A percentile compares a stretch with the other conserved stretches of the same genome.
Conservation (phyloP, 1,284 basidiomycete genomes). For the Melampsora larici-populina region DNA sequence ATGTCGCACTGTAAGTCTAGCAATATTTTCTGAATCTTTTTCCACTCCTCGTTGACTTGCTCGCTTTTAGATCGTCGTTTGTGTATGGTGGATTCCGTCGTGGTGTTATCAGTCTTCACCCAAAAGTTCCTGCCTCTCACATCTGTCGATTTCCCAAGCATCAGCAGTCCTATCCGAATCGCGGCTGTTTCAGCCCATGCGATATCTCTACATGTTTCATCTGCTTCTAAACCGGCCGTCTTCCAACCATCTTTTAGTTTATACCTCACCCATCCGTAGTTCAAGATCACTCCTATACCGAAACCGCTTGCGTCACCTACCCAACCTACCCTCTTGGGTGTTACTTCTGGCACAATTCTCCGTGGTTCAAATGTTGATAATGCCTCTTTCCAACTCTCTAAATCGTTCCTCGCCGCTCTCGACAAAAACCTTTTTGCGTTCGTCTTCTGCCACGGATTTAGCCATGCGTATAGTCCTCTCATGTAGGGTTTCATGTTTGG, state of each 20-base stretch:
- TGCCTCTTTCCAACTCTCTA: too few species aligned
- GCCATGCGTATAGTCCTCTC: not conserved
- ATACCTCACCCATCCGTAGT: not conserved
- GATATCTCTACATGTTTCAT: too few species aligned
- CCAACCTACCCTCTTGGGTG: not conserved
- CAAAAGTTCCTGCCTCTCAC: not conserved
- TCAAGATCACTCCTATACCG: not conserved
- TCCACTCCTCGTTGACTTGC: too few species aligned
- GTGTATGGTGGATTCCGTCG: too few species aligned
- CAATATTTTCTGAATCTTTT: too few species aligned
- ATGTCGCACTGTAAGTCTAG: too few species aligned
- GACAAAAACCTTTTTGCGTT: not conserved
- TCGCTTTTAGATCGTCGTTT: too few species aligned
- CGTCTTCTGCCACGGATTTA: not conserved
- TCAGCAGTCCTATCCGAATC: not conserved
- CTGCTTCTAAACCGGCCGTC: too few species aligned
- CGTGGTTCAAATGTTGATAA: not conserved
- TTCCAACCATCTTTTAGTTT: not conserved
- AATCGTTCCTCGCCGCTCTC: not conserved
- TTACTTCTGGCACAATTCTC: not conserved
- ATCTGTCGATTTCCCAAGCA: not conserved
- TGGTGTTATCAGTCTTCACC: too few species aligned
- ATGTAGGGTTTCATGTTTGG: too few species aligned
- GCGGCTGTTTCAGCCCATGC: constrained; percentile 13
- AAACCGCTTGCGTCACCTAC: too few species aligned